Conservation (phyloP, 202 grass and related monocot genomes). For the Eragrostis tef region DNA sequence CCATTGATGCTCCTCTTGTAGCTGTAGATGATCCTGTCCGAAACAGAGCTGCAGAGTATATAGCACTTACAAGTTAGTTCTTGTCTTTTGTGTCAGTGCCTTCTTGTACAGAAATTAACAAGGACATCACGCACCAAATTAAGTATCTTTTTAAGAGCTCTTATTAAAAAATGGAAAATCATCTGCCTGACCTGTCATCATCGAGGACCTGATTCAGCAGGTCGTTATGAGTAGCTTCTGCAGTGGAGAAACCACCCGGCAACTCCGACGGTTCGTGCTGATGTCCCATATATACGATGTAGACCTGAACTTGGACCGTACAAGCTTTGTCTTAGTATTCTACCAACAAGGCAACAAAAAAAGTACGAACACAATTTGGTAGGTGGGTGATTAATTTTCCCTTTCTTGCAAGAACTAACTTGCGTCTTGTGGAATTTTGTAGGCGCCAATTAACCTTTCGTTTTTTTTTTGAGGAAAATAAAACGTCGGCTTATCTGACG, state of each 20-base stretch:
- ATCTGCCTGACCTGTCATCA: neutral
- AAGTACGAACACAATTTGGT: no score
- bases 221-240: neutral
- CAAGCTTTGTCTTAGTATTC: neutral
- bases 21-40: neutral
- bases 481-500: neutral
- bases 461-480: no score
- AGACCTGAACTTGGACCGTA: neutral
- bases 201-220: neutral
- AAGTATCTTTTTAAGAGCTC: no score
- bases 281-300: slow-evolving; percentile 38
- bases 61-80: neutral
- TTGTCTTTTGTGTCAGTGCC: neutral
- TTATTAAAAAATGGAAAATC: neutral
- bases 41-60: neutral
- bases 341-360: no score
- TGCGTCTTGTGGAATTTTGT: neutral
- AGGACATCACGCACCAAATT: no score
- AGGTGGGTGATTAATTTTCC: neutral
- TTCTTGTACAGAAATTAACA: neutral
- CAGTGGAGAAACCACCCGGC: neutral
- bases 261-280: neutral
- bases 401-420: neutral
- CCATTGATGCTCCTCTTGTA: neutral
- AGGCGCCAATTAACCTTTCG: no score